Evolutionary conservation across 2,329 filamentous ascomycete species (phyloP), one percentile per base, ranked within the genome.

Genomic region (Lachnellula arida): DNA sequence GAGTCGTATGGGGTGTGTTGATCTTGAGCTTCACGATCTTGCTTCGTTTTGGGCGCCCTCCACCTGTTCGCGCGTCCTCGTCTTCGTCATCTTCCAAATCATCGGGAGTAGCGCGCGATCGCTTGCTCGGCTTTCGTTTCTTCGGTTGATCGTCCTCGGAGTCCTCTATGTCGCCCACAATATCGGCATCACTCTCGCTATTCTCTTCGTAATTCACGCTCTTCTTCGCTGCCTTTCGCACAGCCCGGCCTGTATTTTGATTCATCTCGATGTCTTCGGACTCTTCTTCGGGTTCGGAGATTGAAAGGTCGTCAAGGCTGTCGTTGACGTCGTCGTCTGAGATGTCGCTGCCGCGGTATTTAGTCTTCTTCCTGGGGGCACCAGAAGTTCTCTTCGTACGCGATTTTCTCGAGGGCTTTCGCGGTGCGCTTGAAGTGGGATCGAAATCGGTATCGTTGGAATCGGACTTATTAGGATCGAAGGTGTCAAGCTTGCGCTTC

Each of bases 381-480:
- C 62, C 67, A 55, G 65, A 65, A 55, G 63, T 49, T 53, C 63
- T 60, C 52, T 67, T 56, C 42, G 63, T 52, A 39, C 69, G 65
- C 5, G 74, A 70, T 32, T 74, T 68, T 23, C 75, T 74, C 5
- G 72, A 65, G 53, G 76, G 77, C 61, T 76, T 79, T 53, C 72
- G 72, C 15, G 78, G 73, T 32, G 73, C 72, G 25, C 72, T 74
- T 62, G 78, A 76, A 15, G 71, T 68, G 15, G 83, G 83, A 56
- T 84, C 79, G 65, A 87, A 87, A 68, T 85, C 85, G 61, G 84
- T 82, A 66, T 87, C 84, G 68, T 86, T 86, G 3, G 81, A 81
- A 69, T 87, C 84, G 62, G 86, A 87, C 53, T 77, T 76, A 59
- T 82, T 32, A 3, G 81, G 82, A 69, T 87, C 84, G 63, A 86